These are phyloP conservation scores for Musa itinerans DNA, from an alignment of 176 grass and related monocot genomes.

Conservation along the genomic window DNA sequence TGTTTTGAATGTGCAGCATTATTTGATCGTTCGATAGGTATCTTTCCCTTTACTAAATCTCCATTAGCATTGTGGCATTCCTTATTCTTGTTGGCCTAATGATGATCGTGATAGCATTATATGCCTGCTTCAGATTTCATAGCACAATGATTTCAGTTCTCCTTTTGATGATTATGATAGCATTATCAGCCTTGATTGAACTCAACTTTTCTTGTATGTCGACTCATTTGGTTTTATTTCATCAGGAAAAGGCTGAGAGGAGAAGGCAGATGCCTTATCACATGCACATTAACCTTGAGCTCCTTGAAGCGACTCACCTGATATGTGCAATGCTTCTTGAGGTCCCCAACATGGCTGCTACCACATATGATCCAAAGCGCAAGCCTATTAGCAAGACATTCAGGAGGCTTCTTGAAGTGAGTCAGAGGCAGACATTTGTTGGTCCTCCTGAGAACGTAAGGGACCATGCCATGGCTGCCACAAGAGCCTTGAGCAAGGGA, in stretches of 20 bases:
- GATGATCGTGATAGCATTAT: no score
- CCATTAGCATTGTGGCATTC: neutral
- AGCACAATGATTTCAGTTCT: no score
- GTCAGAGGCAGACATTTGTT: constrained; percentile 82
- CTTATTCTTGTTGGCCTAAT: neutral
- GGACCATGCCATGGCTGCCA: constrained; percentile 90
- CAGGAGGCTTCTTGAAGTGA: constrained; percentile 87
- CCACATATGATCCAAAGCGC: constrained; percentile 48
- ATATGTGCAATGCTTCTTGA: constrained; percentile 95
- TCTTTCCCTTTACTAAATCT: no score
- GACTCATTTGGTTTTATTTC: constrained; percentile 5
- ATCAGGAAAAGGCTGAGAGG: constrained; percentile 87
- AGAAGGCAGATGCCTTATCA: constrained; percentile 96
- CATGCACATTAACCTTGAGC: constrained; percentile 98
- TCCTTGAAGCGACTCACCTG: constrained; percentile 85
- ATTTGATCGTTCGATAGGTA: no score
- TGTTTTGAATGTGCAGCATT: no score
- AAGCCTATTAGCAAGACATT: constrained; percentile 80
- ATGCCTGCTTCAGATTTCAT: no score
- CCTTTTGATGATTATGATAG: no score
- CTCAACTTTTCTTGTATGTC: neutral
- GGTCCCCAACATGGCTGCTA: constrained; percentile 79
- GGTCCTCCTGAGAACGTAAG: constrained; percentile 86
- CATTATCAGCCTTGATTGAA: no score
- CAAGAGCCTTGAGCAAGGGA: constrained; percentile 63